Conservation (phyloP, 192 early-diverging fungal genomes). For the Rhizophagus prolifer region DNA sequence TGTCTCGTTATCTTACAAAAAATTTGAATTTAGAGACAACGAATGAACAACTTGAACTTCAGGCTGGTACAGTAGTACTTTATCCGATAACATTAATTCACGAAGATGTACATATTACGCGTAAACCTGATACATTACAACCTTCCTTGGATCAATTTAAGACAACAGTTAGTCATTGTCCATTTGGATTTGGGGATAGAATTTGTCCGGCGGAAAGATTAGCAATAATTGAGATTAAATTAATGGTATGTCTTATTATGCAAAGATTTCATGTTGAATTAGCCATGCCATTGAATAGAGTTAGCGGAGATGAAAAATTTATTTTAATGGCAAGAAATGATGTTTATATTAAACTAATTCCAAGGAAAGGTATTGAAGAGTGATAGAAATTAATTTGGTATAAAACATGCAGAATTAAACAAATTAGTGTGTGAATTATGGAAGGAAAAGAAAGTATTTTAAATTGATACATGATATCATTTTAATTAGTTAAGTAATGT, state of each 20-base stretch:
- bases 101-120: not conserved
- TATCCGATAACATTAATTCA: not conserved
- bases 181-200: not conserved
- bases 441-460: too few species aligned
- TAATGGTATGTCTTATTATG: conserved; percentile 1
- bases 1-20: not conserved
- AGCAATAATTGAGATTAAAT: not conserved
- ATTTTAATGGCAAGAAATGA: conserved; percentile 17
- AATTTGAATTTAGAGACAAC: not conserved
- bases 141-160: not conserved
- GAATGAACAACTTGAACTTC: not conserved
- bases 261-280: conserved; percentile 11
- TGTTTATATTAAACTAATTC: not conserved
- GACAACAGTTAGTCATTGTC: not conserved
- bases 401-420: too few species aligned
- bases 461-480: too few species aligned
- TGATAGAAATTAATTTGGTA: not conserved
- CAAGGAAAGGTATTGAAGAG: not conserved
- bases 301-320: not conserved
- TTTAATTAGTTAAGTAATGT: too few species aligned
- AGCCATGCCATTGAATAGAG: not conserved
- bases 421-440: too few species aligned
- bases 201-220: conserved; percentile 4
- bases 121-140: too few species aligned
- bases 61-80: not conserved